A percentile compares a stretch with the other conserved stretches of the same genome.
These are phyloP conservation scores for Gnetum montanum DNA, from an alignment of 75 land plant species.

Conservation along the genomic window DNA sequence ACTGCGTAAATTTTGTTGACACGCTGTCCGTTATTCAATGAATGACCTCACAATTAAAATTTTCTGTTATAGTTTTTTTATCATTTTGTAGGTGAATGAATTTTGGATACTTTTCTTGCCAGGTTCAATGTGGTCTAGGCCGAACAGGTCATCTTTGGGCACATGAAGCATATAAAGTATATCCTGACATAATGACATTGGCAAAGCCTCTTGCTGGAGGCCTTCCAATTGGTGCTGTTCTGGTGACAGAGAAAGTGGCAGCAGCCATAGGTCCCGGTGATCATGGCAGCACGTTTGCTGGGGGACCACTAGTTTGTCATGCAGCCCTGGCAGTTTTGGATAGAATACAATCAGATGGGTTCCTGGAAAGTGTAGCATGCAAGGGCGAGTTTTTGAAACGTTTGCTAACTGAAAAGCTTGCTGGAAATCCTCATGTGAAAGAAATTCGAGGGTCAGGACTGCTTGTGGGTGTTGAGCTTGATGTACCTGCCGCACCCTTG, in stretches of 20 bases:
- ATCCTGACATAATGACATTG: conserved; percentile 89
- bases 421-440: conserved; percentile 53
- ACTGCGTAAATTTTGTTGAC: no score
- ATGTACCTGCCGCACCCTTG: conserved; percentile 58
- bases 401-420: conserved; percentile 34
- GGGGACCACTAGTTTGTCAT: conserved; percentile 72
- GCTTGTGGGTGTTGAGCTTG: conserved; percentile 76
- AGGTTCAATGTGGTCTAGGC: conserved; percentile 96
- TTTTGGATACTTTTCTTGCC: no score
- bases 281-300: conserved; percentile 96
- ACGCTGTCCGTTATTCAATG: no score
- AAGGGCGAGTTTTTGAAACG: conserved; percentile 56
- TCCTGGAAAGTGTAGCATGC: conserved; percentile 54
- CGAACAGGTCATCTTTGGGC: conserved; percentile 88
- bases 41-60: no score
- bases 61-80: no score
- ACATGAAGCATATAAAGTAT: conserved; percentile 63
- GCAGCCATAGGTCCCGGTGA: conserved; percentile 55
- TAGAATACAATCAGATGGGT: conserved; percentile 55
- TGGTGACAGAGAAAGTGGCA: conserved; percentile 65
- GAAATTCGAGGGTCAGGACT: conserved; percentile 80
- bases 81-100: no score
- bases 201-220: conserved; percentile 97
- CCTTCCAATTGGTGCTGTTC: conserved; percentile 80
- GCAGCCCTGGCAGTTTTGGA: conserved; percentile 74